These are phyloP conservation scores for Setomelanomma holmii DNA, from an alignment of 2,329 filamentous ascomycete genomes.

Conservation along the genomic window DNA sequence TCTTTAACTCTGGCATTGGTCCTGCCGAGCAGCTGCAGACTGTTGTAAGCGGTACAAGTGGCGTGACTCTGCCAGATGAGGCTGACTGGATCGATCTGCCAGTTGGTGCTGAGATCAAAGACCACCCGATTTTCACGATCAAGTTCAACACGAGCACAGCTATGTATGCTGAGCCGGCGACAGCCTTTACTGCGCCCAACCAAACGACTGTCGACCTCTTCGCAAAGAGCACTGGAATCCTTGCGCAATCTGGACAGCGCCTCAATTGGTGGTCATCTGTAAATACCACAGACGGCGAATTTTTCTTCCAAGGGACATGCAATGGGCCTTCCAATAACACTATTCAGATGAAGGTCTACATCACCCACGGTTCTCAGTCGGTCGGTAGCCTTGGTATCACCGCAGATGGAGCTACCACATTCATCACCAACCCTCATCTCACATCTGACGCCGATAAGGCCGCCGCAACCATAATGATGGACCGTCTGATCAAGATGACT, in stretches of 20 bases:
- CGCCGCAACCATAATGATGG: slow-evolving; percentile 54
- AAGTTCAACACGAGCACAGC: slow-evolving; percentile 37
- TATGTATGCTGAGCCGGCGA: slow-evolving; percentile 27
- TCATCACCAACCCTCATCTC: slow-evolving; percentile 60
- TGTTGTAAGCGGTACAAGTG: slow-evolving; percentile 51
- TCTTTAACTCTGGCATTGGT: slow-evolving; percentile 73
- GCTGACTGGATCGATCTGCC: slow-evolving; percentile 59
- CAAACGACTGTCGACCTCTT: slow-evolving; percentile 41
- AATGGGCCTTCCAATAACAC: slow-evolving; percentile 48
- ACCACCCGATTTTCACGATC: slow-evolving; percentile 47
- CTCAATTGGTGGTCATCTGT: slow-evolving; percentile 58
- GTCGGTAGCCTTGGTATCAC: slow-evolving; percentile 61
- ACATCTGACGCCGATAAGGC: slow-evolving; percentile 54
- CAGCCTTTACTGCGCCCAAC: slow-evolving; percentile 36
- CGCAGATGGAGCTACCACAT: slow-evolving; percentile 47
- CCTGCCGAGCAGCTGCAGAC: slow-evolving; percentile 58
- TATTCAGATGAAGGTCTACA: slow-evolving; percentile 57
- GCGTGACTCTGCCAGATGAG: slow-evolving; percentile 51
- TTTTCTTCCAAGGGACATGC: slow-evolving; percentile 56
- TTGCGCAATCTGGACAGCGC: slow-evolving; percentile 57
- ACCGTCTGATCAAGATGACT: slow-evolving; percentile 52
- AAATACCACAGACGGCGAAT: slow-evolving; percentile 50
- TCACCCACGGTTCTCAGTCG: slow-evolving; percentile 68
- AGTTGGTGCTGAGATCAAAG: slow-evolving; percentile 54
- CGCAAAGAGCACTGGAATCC: slow-evolving; percentile 48